Evolutionary conservation across 2,329 filamentous ascomycete species (phyloP), one percentile per base, ranked within the genome.

Genomic region (Colletotrichum sp.): DNA sequence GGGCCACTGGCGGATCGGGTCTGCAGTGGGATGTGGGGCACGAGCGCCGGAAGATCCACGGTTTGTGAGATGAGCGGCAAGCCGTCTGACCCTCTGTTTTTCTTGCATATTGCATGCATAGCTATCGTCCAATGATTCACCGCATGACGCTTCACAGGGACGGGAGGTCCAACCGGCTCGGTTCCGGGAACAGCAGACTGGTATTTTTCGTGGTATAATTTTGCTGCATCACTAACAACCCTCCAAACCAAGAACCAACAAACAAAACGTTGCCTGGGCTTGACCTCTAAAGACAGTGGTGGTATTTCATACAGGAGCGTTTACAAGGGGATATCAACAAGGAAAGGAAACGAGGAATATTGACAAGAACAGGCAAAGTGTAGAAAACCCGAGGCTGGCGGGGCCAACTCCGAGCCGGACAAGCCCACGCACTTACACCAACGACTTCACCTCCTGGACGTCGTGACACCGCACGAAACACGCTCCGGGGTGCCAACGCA

Each of bases 291-390:
- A 69, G 67, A 71, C 68, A 69, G 21, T 65, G 32, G 34, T 65
- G 43, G 64, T 72, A 72, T 68, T 73, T 30, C 55, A 2, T 60
- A 76, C 74, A 69, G 12, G 59, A 69, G 65, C 43, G 24, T 69
- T 73, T 65, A 72, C 16, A 43, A 3, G 48, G 70, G 74, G 74
- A 76, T 76, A 76, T 76, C 74, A 76, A 76, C 74, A 61, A 64
- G 52, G 18, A n/a, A 64, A 72, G 28, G 15, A 57, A 63, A 67
- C 15, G 21, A 16, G 43, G 59, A 36, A 16, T 67, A 68, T 60
- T 48, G 59, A 66, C 57, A 59, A 4, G 28, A 16, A 52, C 6
- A 60, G 13, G 7, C 0, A 63, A 55, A n/a, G n/a, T 63, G 59
- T 39, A 26, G 57, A 5, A 28, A 30, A 24, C 57, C 9, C 21